Conservation (phyloP, 768 basidiomycete genomes). For the Boletus rufocinnamomeus region DNA sequence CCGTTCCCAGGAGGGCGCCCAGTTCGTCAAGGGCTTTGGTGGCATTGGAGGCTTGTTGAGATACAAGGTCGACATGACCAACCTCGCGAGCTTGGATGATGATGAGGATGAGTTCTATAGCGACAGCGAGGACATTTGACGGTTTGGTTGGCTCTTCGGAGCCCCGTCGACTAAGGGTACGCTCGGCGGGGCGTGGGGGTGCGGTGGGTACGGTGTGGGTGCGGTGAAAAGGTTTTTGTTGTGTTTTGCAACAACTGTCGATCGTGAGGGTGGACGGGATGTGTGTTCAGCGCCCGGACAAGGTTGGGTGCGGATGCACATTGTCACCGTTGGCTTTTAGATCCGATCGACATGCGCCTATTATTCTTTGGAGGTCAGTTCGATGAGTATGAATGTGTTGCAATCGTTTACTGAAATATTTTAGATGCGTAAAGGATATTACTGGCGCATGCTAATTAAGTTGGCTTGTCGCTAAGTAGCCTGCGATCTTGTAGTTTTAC, state of each 20-base stretch:
- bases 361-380: constrained; percentile 26
- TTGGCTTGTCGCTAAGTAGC: constrained; percentile 29
- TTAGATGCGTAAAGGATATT: constrained; percentile 12
- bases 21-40: constrained; percentile 98
- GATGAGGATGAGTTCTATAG: constrained; percentile 86
- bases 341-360: constrained; percentile 15
- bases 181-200: constrained; percentile 63
- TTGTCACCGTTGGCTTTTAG: constrained; percentile 11
- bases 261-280: constrained; percentile 1
- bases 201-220: constrained; percentile 10
- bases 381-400: not conserved
- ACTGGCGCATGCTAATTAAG: constrained; percentile 4
- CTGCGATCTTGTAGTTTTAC: constrained; percentile 31
- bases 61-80: constrained; percentile 97
- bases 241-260: constrained; percentile 10
- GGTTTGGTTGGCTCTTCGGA: constrained; percentile 83
- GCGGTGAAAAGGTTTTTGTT: constrained; percentile 1
- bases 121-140: constrained; percentile 78
- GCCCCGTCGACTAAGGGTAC: constrained; percentile 66
- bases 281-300: constrained; percentile 12
- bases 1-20: constrained; percentile 94
- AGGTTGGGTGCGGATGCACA: constrained; percentile 11
- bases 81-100: constrained; percentile 72
- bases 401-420: constrained; percentile 5
- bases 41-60: constrained; percentile 94